Evolutionary conservation across 2,329 filamentous ascomycete genomes (phyloP).

Genomic region (Cercospora berteroae): DNA sequence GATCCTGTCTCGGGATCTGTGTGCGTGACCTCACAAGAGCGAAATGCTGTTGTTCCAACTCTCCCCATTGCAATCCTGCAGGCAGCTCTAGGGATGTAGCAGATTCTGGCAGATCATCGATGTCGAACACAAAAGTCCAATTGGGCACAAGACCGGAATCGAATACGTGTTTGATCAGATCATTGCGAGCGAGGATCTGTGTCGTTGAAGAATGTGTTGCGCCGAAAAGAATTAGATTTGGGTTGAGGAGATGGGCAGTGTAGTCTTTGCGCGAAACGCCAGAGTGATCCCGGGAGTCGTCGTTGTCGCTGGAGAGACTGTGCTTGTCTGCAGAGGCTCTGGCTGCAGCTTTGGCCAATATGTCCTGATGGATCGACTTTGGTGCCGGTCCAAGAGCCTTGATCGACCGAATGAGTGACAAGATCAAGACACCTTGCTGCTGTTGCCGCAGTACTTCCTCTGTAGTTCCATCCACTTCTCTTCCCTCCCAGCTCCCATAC

Average conservation of each 20-base stretch:
- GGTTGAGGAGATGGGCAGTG: constrained; percentile 21
- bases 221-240: constrained; percentile 33
- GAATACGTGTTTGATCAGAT: constrained; percentile 25
- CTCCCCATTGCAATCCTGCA: constrained; percentile 56
- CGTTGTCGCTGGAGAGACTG: constrained; percentile 17
- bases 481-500: constrained; percentile 45
- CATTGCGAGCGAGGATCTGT: constrained; percentile 23
- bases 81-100: constrained; percentile 38
- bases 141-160: constrained; percentile 25
- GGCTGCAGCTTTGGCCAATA: neutral
- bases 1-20: constrained; percentile 56
- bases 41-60: constrained; percentile 54
- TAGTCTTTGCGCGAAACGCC: constrained; percentile 26
- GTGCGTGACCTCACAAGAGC: constrained; percentile 56
- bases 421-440: constrained; percentile 18
- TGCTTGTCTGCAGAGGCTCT: constrained; percentile 17
- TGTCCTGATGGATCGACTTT: constrained; percentile 18
- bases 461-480: neutral
- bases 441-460: neutral
- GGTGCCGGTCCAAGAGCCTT: constrained; percentile 13
- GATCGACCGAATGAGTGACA: constrained; percentile 18
- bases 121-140: constrained; percentile 31
- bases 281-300: constrained; percentile 8
- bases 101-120: constrained; percentile 8
- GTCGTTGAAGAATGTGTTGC: constrained; percentile 33